Evolutionary conservation across 768 basidiomycete species (phyloP), one percentile per base, ranked within the genome.

Genomic region (Collybiopsis luxurians): DNA sequence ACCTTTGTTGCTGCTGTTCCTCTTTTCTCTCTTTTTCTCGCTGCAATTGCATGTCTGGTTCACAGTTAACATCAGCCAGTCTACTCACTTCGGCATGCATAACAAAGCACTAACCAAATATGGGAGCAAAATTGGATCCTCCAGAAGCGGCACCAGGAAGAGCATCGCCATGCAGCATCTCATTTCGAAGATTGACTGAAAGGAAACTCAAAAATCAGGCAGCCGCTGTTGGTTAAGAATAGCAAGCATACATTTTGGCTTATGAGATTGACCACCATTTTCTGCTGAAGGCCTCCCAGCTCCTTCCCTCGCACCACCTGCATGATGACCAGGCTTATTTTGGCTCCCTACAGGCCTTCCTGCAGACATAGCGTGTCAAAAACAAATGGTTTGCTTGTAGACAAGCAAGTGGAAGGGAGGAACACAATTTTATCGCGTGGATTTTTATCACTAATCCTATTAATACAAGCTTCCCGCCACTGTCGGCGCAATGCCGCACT

Each of bases 41-140:
- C 55, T 61, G 60, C 2, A 65, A 42, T 36, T 65, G 61, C 10
- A 45, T 47, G 2, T 63, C 38, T 30, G 63, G 43, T 38, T 59
- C 54, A 11, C 60, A 56, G 58, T 59, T 62, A 43, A 56, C 46
- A 50, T 40, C 10, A 45, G 9, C 19, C 23, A 45, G 43, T 10
- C 7, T 10, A 21, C 19, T 7, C 9, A 21, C 23, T 7, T 10
- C 23, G 19, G 9, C 7, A 10, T n/a, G 19, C 7, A 45, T 21
- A 10, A 7, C 7, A 45, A 45, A 10, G 15, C 9, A 10, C 43
- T 10, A n/a, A 45, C 43, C 15, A 24, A 45, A 45, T 6, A 45
- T 45, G 9, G 43, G 9, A 9, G 43, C 43, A 45, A 45, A 9
- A 7, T 21, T 45, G 19, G 15, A 24, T n/a, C 23, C 23, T 10